Conservation (phyloP, 148 eudicot genomes). For the Chenopodium album region DNA sequence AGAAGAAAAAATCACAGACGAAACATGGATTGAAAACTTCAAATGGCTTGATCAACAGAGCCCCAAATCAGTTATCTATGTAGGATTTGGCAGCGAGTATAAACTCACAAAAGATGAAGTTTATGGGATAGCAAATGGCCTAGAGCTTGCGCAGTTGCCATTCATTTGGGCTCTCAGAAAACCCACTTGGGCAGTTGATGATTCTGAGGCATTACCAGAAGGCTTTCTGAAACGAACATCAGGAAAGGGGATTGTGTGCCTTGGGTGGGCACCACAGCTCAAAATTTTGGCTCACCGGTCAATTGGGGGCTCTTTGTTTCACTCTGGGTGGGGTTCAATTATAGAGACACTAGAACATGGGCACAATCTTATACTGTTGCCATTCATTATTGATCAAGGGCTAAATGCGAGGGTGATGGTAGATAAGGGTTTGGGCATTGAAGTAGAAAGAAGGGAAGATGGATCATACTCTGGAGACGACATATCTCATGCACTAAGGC, state of each 20-base stretch:
- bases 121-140: conserved; percentile 40
- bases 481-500: conserved; percentile 37
- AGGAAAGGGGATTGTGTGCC: conserved; percentile 21
- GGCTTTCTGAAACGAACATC: conserved; percentile 7
- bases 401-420: conserved; percentile 41
- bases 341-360: conserved; percentile 39
- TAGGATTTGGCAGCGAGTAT: conserved; percentile 44
- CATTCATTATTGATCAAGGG: conserved; percentile 38
- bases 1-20: neutral
- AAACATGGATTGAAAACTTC: conserved; percentile 21
- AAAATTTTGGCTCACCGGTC: conserved; percentile 42
- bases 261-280: conserved; percentile 48
- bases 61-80: conserved; percentile 31
- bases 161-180: conserved; percentile 44
- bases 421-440: conserved; percentile 40
- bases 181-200: conserved; percentile 29
- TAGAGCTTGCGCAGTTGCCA: conserved; percentile 37
- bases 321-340: conserved; percentile 39
- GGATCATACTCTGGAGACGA: conserved; percentile 37
- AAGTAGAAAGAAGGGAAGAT: conserved; percentile 41
- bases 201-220: conserved; percentile 24
- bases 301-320: conserved; percentile 41
- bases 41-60: conserved; percentile 40
- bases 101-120: conserved; percentile 36
- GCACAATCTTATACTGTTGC: conserved; percentile 35